Percentiles rank a stretch among this genome's conserved stretches.
Conservation (phyloP, 2,329 filamentous ascomycete genomes). For the Aureobasidium sp. region DNA sequence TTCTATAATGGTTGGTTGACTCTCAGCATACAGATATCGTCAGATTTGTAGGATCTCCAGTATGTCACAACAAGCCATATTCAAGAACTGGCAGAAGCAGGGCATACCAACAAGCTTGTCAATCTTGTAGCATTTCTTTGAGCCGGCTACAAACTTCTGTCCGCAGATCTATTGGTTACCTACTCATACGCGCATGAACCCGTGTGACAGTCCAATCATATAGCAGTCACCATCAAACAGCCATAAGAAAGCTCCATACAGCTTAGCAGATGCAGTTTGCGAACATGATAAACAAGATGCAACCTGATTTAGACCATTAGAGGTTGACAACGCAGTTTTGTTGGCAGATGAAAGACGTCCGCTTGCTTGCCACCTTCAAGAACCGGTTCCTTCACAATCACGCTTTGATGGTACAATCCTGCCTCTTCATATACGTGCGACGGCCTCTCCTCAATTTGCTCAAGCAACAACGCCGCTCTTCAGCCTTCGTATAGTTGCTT, state of each 20-base stretch:
- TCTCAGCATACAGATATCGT: no score
- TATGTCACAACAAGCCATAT: background rate
- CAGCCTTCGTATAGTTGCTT: background rate
- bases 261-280: background rate
- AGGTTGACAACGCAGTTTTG: background rate
- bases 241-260: background rate
- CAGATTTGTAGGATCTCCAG: background rate
- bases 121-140: background rate
- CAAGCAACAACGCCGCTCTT: background rate
- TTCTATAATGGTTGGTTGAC: background rate
- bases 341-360: background rate
- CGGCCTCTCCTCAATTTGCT: background rate
- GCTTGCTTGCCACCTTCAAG: background rate
- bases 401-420: background rate
- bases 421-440: background rate
- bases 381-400: background rate
- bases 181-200: background rate
- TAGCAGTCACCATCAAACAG: background rate
- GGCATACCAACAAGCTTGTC: background rate
- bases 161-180: background rate
- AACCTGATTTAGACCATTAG: background rate
- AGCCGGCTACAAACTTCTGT: background rate
- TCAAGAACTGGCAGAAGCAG: background rate
- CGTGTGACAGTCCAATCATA: conserved; percentile 8
- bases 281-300: background rate